Conservation (phyloP, 164 flowering plant species). For the Stephania yunnanensis region DNA sequence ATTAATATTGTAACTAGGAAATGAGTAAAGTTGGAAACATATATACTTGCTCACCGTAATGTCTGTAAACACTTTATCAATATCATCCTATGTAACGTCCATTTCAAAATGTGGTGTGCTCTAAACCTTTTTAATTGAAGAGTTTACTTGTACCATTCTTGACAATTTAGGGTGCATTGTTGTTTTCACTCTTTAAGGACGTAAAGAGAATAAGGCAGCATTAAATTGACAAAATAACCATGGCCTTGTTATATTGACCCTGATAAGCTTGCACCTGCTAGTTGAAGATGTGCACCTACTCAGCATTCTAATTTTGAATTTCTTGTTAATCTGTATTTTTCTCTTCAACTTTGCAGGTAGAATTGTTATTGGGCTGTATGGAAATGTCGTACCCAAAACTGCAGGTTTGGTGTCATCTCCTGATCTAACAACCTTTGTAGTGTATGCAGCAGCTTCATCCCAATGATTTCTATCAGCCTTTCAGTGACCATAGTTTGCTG, state of each 20-base stretch:
- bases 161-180: too few species aligned
- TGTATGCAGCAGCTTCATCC: not conserved
- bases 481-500: not conserved
- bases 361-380: conserved; percentile 90
- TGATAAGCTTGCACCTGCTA: not conserved
- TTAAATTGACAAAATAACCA: not conserved
- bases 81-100: too few species aligned
- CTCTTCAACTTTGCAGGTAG: conserved; percentile 56
- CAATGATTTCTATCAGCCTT: not conserved
- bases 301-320: not conserved
- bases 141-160: too few species aligned
- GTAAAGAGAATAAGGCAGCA: not conserved
- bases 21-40: too few species aligned
- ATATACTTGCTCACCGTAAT: too few species aligned
- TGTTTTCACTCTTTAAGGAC: too few species aligned
- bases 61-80: too few species aligned
- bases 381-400: conserved; percentile 85
- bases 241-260: not conserved
- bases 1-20: too few species aligned
- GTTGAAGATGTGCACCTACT: not conserved
- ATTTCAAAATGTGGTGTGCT: too few species aligned
- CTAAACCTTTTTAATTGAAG: too few species aligned
- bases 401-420: conserved; percentile 53
- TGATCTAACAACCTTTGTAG: conserved; percentile 1
- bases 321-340: not conserved